These are phyloP conservation scores for Suillus americanus DNA, from an alignment of 768 basidiomycete species.

Conservation along the genomic window DNA sequence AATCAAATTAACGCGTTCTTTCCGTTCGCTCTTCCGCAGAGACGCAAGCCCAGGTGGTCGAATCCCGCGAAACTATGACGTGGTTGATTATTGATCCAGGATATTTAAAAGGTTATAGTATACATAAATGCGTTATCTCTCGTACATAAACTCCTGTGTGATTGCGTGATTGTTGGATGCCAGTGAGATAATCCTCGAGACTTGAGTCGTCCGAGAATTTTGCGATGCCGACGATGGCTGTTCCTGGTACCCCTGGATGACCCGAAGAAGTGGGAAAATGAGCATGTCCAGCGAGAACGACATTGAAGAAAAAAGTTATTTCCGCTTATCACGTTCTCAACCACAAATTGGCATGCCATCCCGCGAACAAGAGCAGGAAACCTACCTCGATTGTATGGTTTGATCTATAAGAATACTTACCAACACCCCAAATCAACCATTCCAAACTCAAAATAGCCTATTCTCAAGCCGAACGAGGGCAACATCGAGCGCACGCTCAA, in stretches of 20 bases:
- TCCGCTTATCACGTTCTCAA: background rate
- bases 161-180: background rate
- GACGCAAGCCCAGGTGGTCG: slow-evolving; percentile 52
- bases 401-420: background rate
- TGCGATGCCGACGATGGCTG: background rate
- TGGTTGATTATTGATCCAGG: background rate
- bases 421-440: background rate
- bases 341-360: background rate
- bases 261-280: background rate
- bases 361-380: background rate
- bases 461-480: background rate
- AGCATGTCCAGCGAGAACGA: background rate
- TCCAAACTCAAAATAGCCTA: background rate
- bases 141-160: background rate
- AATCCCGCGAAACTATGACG: slow-evolving; percentile 56
- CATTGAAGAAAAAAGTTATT: background rate
- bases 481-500: background rate
- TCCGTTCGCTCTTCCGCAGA: slow-evolving; percentile 27
- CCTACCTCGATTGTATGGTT: background rate
- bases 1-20: background rate
- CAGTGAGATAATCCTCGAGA: background rate
- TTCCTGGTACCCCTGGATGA: background rate
- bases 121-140: background rate
- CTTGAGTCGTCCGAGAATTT: background rate
- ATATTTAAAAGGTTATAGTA: slow-evolving; percentile 1